Evolutionary conservation across 2,329 filamentous ascomycete genomes (phyloP), one percentile per base, ranked within the genome.

Genomic region (Tricladium varicosporioides): DNA sequence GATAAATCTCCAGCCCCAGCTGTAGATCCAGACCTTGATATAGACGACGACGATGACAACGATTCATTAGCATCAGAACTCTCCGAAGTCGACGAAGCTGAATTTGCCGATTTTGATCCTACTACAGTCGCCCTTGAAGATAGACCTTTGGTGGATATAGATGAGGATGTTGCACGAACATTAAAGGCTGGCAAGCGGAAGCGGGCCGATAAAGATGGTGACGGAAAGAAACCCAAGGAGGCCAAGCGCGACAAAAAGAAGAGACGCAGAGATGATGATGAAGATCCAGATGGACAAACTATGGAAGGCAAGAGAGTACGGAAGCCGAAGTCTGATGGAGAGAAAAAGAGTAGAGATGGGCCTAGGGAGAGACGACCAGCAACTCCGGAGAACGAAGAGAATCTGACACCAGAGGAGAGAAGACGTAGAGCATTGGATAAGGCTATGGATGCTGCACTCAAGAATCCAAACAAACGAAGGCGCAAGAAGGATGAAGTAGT

Each of bases 401-500:
- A 87, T 60, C 74, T 97, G 65, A 88, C 89, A 16, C 91, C 92
- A 0, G 91, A 94, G 73, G 91, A 96, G 76, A 83, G 90, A 66
- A 85, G 92, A 65, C 86, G 88, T 66, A 82, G 90, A 64, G 92
- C 91, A 16, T 85, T 99, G 53, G 91, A 96, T 68, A 83, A 87
- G 64, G 89, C 90, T 55, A 91, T 97, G 76, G 91, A 96, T 72
- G 89, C 89, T 56, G 92, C 92, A 1, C 79, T 96, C 66, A 95
- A 95, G 77, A 90, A 89, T 65, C 86, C 89, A 10, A 81, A 78
- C 54, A 91, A 90, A 67, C 66, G 70, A 59, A 66, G 70, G 74
- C 83, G 83, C 62, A 93, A 91, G 79, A 91, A 91, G 78, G 89
- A 92, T 70, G 92, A 94, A 65, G 92, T 96, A 72, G 89, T 92